Evolutionary conservation across 768 basidiomycete genomes (phyloP).

Genomic region (Psilocybe subaeruginosa): DNA sequence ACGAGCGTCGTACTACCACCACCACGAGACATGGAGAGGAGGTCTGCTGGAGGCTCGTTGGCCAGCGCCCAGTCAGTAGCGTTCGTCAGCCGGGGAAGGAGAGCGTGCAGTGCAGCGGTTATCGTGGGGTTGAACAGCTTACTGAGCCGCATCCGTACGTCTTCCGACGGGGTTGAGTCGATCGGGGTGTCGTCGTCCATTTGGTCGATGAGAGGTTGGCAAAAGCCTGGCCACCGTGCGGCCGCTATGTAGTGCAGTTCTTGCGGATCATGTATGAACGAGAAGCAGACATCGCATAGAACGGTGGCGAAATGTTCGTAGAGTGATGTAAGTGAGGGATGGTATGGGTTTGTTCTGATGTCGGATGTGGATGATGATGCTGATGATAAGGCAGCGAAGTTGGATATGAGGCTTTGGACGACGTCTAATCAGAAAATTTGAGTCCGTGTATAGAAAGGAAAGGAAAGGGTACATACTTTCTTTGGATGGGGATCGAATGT

Average conservation of each 20-base stretch:
- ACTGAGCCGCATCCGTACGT: conserved; percentile 67
- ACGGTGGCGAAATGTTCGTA: conserved; percentile 66
- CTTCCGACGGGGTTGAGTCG: conserved; percentile 46
- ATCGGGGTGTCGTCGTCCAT: conserved; percentile 20
- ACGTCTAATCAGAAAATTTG: conserved; percentile 26
- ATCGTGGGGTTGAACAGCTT: conserved; percentile 67
- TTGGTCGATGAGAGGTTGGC: conserved; percentile 66
- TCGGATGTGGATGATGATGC: background rate
- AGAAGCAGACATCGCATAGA: conserved; percentile 62
- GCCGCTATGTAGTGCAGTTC: conserved; percentile 79
- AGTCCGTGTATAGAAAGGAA: background rate
- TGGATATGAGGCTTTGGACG: conserved; percentile 38
- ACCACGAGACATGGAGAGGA: conserved; percentile 31
- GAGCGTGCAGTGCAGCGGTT: conserved; percentile 60
- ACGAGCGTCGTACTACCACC: conserved; percentile 12
- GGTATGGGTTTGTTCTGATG: conserved; percentile 41
- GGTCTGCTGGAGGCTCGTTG: conserved; percentile 49
- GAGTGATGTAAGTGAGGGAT: conserved; percentile 57
- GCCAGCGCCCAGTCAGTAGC: conserved; percentile 62
- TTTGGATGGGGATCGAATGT: conserved; percentile 55
- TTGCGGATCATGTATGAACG: conserved; percentile 66
- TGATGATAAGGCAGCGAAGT: conserved; percentile 31
- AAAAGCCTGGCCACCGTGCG: conserved; percentile 81
- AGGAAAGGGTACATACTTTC: conserved; percentile 46
- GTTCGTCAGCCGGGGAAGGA: conserved; percentile 70